These are phyloP conservation scores for Backusella tuberculispora DNA, from an alignment of 192 early-diverging fungal species.

Conservation along the genomic window DNA sequence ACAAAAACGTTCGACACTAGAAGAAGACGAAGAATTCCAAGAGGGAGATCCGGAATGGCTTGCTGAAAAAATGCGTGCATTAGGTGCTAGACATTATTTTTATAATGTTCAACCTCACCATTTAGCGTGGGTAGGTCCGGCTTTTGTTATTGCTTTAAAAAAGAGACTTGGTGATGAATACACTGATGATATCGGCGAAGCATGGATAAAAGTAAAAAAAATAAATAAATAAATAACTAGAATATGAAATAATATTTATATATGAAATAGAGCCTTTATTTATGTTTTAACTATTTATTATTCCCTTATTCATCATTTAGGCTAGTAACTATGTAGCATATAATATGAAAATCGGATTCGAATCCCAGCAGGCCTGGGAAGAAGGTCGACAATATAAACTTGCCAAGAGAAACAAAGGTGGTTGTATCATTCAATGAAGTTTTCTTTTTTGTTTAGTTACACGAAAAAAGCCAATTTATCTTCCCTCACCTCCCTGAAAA, in stretches of 20 bases:
- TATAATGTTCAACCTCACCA: constrained; percentile 27
- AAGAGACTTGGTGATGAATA: constrained; percentile 31
- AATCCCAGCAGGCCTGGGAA: constrained; percentile 36
- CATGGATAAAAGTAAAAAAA: constrained; percentile 24
- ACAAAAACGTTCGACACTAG: background rate
- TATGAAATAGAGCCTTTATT: no score
- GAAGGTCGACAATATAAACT: background rate
- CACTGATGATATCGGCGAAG: constrained; percentile 23
- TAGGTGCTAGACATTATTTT: constrained; percentile 33
- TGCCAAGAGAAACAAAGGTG: background rate
- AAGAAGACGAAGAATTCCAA: background rate
- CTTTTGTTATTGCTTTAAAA: constrained; percentile 26
- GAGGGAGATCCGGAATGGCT: constrained; percentile 21
- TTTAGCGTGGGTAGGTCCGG: constrained; percentile 26
- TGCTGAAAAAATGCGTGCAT: constrained; percentile 24
- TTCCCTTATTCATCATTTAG: background rate
- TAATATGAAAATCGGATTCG: constrained; percentile 31
- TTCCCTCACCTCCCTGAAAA: no score
- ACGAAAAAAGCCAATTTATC: no score
- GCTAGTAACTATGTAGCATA: constrained; percentile 27
- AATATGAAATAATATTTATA: no score
- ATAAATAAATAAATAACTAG: no score
- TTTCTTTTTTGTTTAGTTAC: background rate
- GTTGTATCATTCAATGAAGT: background rate
- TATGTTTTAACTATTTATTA: background rate